Base-by-base conservation (phyloP, 163 green algal species). In the Coccomyxa subellipsoidea region DNA sequence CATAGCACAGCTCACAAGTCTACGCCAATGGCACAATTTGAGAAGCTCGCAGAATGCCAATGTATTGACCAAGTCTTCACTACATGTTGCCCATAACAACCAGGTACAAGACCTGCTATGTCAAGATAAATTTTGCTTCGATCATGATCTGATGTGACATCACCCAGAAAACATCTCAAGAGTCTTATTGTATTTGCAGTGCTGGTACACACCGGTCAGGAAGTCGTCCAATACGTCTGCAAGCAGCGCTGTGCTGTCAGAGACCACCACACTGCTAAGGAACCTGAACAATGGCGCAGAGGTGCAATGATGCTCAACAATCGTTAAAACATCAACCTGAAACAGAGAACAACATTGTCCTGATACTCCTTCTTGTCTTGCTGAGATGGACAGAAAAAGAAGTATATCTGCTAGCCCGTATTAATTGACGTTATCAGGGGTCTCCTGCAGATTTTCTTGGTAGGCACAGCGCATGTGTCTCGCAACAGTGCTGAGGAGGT, bases 401-500 rank as follows among this genome's bases (percentile, higher is more conserved):
- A n/a, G n/a, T n/a, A n/a, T n/a, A n/a, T n/a, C n/a, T n/a, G n/a
- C n/a, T n/a, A n/a, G n/a, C n/a, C n/a, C n/a, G n/a, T n/a, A n/a
- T n/a, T n/a, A n/a, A n/a, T n/a, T n/a, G n/a, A n/a, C n/a, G n/a
- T n/a, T n/a, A n/a, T n/a, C n/a, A n/a, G n/a, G n/a, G n/a, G 23
- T 54, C 31, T 21, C 8, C 7, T 38, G 40, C 84, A 91, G 84
- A 86, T 93, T 34, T 90, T 86, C 72, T 35, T 93, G 18, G 83
- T 93, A 34, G 88, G 90, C 1, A 92, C 90, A 3, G 87, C 87
- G 8, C 88, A 93, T 77, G 83, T 92, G 15, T 88, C 78, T 18
- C 77, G 78, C n/a, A 77, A 82, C 32, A 86, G 54, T 7, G 82
- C 86, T 25, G 83, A 87, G 34, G 85, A 92, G 70, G 86, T 92